Conservation (phyloP, 306 rosid genomes). For the Heteromeles arbutifolia region DNA sequence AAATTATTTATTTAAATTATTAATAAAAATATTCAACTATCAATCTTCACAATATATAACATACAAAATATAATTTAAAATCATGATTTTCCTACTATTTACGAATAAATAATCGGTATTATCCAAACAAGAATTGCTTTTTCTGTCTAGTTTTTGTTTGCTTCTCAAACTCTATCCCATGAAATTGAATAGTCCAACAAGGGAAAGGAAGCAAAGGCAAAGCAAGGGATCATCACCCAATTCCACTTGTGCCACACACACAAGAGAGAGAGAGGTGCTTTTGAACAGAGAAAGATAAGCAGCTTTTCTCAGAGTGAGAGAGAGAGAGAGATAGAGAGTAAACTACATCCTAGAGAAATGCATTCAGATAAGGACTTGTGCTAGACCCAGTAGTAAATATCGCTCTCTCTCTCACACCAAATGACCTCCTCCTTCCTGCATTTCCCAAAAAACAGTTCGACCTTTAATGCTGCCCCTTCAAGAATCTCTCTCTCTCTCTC, state of each 20-base stretch:
- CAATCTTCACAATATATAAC: not conserved
- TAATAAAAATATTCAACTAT: not conserved
- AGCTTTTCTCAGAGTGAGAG: slow-evolving; percentile 17
- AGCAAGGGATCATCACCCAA: slow-evolving; percentile 35
- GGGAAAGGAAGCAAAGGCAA: slow-evolving; percentile 7
- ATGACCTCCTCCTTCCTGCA: slow-evolving; percentile 31
- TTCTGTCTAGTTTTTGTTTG: slow-evolving; percentile 42
- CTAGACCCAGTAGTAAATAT: slow-evolving; percentile 33
- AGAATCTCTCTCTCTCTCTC: not conserved
- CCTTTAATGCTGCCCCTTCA: slow-evolving; percentile 19
- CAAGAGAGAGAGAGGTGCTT: slow-evolving; percentile 10
- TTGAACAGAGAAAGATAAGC: slow-evolving; percentile 9
- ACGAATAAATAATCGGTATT: slow-evolving; percentile 22
- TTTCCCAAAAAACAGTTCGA: slow-evolving; percentile 25
- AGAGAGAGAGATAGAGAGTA: slow-evolving; percentile 5
- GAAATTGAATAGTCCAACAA: not conserved
- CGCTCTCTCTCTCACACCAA: not conserved
- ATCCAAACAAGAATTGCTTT: slow-evolving; percentile 47
- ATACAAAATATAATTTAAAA: not conserved
- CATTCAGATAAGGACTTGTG: slow-evolving; percentile 67
- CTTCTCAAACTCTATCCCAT: slow-evolving; percentile 22
- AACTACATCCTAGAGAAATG: slow-evolving; percentile 39
- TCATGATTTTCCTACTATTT: too few relatives aligned
- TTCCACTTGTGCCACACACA: slow-evolving; percentile 15
- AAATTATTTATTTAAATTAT: too few relatives aligned